Base-by-base conservation (phyloP, 805 yeast species). In the Helenozyma baotianmanensis region DNA sequence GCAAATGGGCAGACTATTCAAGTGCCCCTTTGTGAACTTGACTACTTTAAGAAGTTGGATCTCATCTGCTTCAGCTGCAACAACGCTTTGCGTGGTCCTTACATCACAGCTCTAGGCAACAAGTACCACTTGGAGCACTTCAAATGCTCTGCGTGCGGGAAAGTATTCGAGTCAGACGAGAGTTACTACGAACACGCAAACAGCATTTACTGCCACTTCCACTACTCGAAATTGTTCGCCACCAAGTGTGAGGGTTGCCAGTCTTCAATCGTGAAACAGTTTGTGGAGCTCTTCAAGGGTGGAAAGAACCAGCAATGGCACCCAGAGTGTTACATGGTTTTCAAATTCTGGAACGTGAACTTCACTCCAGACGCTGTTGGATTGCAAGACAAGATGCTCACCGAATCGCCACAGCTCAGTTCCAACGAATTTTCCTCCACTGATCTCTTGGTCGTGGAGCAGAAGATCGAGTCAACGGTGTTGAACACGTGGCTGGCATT, bases 271-370 rank as follows among this genome's bases (percentile, higher is more conserved):
- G 74, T 94, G 23, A 88, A 88, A 53, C 97, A 92, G 54, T 92
- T 88, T 58, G 96, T 90, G 23, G 96, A 90, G 57, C 78, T 90
- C 27, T 85, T 78, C 40, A 72, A 92, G 46, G 96, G 96, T 31
- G 96, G 96, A 14, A 74, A 81, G 46, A 82, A 84, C 38, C 95
- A 89, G 56, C 95, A 87, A 54, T 92, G 99, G 99, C 99, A 92
- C 60, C 97, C 97, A 2, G 97, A 94, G 56, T 92, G 99, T 65
- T 92, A 88, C 54, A 94, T 94, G 88, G 94, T 92, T 29, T 89
- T 84, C 64, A 89, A 89, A 58, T 89, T 87, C 51, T 92, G 98
- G 98, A 88, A 87, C 53, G 95, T 89, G 14, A 74, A 80, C 36
- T 67, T 92, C 14, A 72, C 82, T 1, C 71, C 82, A 0, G 80